A percentile compares a stretch with the other conserved stretches of the same genome.
Conservation (phyloP, 148 eudicot species). For the Spergularia marina region DNA sequence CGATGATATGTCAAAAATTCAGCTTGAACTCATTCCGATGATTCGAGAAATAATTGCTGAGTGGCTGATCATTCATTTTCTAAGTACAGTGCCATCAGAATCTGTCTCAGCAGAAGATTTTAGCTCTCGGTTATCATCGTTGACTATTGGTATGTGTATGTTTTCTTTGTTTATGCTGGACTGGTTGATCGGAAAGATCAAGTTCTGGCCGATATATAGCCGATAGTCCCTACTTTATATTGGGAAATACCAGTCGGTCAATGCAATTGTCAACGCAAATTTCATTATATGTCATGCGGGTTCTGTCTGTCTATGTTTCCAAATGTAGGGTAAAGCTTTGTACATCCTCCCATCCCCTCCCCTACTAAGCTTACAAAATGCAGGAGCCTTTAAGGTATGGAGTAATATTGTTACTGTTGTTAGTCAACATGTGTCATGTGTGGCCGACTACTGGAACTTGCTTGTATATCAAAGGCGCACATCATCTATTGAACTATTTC, state of each 20-base stretch:
- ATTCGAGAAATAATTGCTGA: constrained; percentile 72
- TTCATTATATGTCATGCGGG: neutral
- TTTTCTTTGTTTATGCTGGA: neutral
- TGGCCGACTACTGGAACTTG: neutral
- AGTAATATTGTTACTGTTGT: too few relatives aligned
- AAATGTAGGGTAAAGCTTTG: too few relatives aligned
- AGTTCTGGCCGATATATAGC: neutral
- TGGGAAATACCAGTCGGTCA: too few relatives aligned
- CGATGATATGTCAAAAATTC: constrained; percentile 67
- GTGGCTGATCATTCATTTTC: constrained; percentile 87
- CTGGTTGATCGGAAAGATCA: neutral
- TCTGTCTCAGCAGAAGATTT: constrained; percentile 74
- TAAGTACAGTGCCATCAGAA: constrained; percentile 74
- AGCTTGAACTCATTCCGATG: constrained; percentile 86
- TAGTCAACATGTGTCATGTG: neutral
- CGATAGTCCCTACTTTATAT: too few relatives aligned
- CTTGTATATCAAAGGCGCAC: neutral
- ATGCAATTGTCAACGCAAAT: neutral
- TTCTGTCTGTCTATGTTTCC: too few relatives aligned
- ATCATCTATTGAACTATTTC: constrained; percentile 15
- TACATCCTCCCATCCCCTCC: too few relatives aligned
- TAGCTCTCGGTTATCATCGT: constrained; percentile 80
- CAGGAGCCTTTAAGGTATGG: too few relatives aligned
- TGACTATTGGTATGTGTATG: constrained; percentile 65
- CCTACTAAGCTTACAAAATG: neutral